Base-by-base conservation (phyloP, 1,284 basidiomycete genomes). In the Cutaneotrichosporon cutaneum region DNA sequence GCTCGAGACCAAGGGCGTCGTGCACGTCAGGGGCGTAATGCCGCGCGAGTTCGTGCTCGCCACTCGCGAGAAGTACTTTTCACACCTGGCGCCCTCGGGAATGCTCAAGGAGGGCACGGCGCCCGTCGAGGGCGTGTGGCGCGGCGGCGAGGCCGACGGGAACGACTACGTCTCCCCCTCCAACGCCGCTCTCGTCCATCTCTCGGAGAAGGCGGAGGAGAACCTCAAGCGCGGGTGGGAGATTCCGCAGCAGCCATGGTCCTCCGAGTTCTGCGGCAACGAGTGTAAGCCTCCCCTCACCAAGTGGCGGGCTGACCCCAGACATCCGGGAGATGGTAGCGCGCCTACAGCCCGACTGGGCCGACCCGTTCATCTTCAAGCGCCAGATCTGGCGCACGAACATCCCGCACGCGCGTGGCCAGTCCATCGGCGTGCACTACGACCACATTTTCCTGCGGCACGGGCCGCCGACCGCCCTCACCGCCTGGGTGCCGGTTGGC, bases 401-500 rank as follows among this genome's bases (percentile, higher is more conserved):
- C 56, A 51, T 66, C 11, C 67, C 67, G 14, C 33, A 55, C 54
- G 60, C 64, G 4, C 44, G 54, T 14, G 60, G 56, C 14, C 59
- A 61, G 24, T 33, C 53, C 6, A 68, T 65, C 7, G 59, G 59
- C n/a, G 67, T 68, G 27, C 67, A 68, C 57, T 66, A 62, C 48
- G 67, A 68, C 55, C 62, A 68, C 32, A 61, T 65, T 36, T 71
- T 71, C 60, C 59, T 71, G 1, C 66, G 68, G 13, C 59, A 44
- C 35, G 70, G 61, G 3, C 66, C 68, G 16, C 66, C 70, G 6
- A 72, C 65, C 6, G 58, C 64, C 11, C 54, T 72, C 8, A 72
- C 70, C 10, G 70, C 66, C 4, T 72, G 69, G 70, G 62, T 72
- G 22, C 70, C 70, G 3, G 67, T 72, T 18, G 70, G 70, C 14